Evolutionary conservation across 2,329 filamentous ascomycete species (phyloP), one percentile per base, ranked within the genome.

Genomic region (Neofusicoccum ribis): DNA sequence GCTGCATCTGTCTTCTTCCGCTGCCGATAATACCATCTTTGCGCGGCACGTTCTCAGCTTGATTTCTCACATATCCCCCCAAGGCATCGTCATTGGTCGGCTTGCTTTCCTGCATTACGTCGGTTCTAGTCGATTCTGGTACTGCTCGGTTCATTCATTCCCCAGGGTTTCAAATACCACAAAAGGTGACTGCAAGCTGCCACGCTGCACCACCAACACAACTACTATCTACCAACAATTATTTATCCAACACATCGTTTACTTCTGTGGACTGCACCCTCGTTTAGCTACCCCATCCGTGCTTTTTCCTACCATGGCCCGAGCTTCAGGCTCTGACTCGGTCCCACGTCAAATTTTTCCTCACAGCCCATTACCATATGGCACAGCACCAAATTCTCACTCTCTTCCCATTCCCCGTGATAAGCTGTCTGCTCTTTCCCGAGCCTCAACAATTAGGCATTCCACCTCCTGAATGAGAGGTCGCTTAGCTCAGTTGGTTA

Each of bases 401-500:
- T 50, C 47, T 44, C 23, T 6, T 20, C 1, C 2, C 15, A 2
- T 20, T 23, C 3, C 15, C 4, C 15, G 14, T 36, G 36, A 58
- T 58, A 20, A 31, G 0, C 3, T 7, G 6, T n/a, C 1, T 12
- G 7, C 15, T 1, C 23, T 14, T 17, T 1, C 1, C 5, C 11
- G 7, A 4, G 9, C 3, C 3, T 5, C 23, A 46, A 44, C 14
- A 34, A n/a, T 14, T 39, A 58, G 39, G 8, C 12, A 20, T 17
- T 43, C 27, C 15, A 58, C 23, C 11, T 1, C 39, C 14, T 36
- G 54, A 43, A 15, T 39, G 34, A 56, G 27, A 27, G 65, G 61
- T 65, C 65, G 61, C 50, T 64, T 66, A 65, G 65, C 66, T 67
- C 60, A 67, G 66, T 67, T 67, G 66, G 66, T 67, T 67, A 67